phyloP scores from a whole-genome alignment of 148 eudicot genomes.

The Rhododendron mucronatum region DNA sequence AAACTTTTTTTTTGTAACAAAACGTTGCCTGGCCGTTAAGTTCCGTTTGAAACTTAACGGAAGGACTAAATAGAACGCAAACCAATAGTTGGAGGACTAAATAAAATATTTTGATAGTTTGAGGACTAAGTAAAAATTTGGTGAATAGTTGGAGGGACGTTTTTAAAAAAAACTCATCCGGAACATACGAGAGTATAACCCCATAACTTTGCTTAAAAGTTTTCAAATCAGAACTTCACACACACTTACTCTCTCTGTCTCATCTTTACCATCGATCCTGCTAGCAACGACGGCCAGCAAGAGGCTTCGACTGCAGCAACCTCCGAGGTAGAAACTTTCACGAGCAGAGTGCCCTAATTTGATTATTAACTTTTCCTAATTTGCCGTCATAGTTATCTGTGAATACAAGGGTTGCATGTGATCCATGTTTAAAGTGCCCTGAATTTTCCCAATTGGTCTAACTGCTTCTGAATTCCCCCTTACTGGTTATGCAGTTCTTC shows the following conservation, averaged over 20 bases:
- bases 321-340: neutral
- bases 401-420: neutral
- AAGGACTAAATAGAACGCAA: too few species aligned
- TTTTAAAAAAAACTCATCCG: too few species aligned
- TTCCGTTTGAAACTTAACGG: too few species aligned
- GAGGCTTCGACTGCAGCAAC: neutral
- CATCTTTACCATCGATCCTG: neutral
- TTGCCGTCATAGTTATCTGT: neutral
- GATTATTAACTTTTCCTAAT: neutral
- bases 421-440: neutral
- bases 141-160: too few species aligned
- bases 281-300: neutral
- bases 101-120: too few species aligned
- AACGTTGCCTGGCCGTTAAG: too few species aligned
- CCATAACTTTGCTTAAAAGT: too few species aligned
- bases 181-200: too few species aligned
- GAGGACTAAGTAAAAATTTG: too few species aligned
- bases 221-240: neutral
- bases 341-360: neutral
- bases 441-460: neutral
- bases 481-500: neutral
- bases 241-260: neutral
- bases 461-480: neutral
- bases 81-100: too few species aligned
- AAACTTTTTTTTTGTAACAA: too few species aligned